Base-by-base conservation (phyloP, 2,329 filamentous ascomycete genomes). In the Penicillium nordicum region DNA sequence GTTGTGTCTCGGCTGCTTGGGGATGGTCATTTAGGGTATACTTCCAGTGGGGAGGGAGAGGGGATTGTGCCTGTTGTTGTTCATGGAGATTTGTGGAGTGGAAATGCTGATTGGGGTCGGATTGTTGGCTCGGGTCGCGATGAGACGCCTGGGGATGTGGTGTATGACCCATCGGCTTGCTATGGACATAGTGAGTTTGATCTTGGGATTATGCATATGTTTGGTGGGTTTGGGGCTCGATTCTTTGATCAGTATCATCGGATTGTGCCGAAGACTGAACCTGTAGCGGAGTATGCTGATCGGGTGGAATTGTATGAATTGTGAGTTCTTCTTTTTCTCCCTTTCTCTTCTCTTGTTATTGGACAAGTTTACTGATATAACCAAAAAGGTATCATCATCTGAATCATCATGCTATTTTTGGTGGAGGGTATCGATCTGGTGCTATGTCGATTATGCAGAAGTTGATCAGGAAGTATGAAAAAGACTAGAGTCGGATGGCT, bases 201-300 rank as follows among this genome's bases (percentile, higher is more conserved):
- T 64, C 77, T 96, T 50, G 93, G 93, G 0, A 96, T 96, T 63
- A 97, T 97, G 92, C 84, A 83, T 50, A 96, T 97, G 92, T 97
- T 97, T 80, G 92, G 92, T 0, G 93, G 93, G 0, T 96, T 95
- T 73, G 86, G 86, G 0, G 66, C 72, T 0, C 72, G 69, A 1
- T 96, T 96, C 67, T 86, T 89, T 80, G 81, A 81, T 32, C 90
- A 94, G 69, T 97, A 97, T 71, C 84, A 89, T 70, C 72, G 78
- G 38, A 69, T 91, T 25, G 85, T 92, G 45, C 88, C 88, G 0
- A 95, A 88, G 76, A 87, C 88, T 9, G 89, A 96, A 70, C 92
- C 92, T 0, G 81, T 79, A 11, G 84, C 82, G 11, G 92, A 97
- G 78, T 96, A 90, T 78, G 86, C 88, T n/a, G 92, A 97, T 73